These are phyloP conservation scores for Corchorus olitorius DNA, from an alignment of 345 rosid species.

Conservation along the genomic window DNA sequence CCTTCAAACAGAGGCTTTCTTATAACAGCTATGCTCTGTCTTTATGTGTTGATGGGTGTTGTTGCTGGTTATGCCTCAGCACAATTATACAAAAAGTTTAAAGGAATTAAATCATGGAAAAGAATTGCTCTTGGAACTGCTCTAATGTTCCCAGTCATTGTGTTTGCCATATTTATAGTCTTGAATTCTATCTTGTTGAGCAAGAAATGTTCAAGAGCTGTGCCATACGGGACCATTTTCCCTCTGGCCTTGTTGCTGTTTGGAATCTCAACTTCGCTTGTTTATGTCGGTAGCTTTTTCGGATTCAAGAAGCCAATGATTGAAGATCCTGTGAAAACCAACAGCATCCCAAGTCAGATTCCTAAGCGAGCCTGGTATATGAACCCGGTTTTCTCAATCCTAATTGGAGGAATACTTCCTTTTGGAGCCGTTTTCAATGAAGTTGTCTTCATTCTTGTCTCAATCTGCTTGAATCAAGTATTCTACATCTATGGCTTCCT, in stretches of 20 bases:
- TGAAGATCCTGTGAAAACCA: constrained; percentile 11
- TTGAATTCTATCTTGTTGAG: constrained; percentile 19
- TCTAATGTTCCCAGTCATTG: constrained; percentile 10
- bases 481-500: constrained; percentile 21
- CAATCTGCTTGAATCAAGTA: constrained; percentile 14
- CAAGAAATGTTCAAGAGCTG: constrained; percentile 20
- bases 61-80: constrained; percentile 19
- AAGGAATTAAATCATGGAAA: constrained; percentile 17
- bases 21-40: constrained; percentile 1
- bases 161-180: constrained; percentile 13
- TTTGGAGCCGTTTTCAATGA: constrained; percentile 13
- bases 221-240: constrained; percentile 15
- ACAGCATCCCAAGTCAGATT: not conserved
- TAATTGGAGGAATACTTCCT: constrained; percentile 12
- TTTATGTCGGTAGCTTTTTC: constrained; percentile 14
- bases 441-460: constrained; percentile 9
- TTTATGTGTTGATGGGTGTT: constrained; percentile 10
- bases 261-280: constrained; percentile 13
- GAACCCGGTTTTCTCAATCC: constrained; percentile 16
- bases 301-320: constrained; percentile 14
- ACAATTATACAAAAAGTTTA: constrained; percentile 17
- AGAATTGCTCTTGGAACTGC: constrained; percentile 1
- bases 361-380: constrained; percentile 16
- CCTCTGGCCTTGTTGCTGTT: constrained; percentile 12
- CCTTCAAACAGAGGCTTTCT: constrained; percentile 13